Percentiles rank a stretch among this genome's conserved stretches.
phyloP scores from a whole-genome alignment of 495 filamentous ascomycete species.

The Chaetomium cochliodes region DNA sequence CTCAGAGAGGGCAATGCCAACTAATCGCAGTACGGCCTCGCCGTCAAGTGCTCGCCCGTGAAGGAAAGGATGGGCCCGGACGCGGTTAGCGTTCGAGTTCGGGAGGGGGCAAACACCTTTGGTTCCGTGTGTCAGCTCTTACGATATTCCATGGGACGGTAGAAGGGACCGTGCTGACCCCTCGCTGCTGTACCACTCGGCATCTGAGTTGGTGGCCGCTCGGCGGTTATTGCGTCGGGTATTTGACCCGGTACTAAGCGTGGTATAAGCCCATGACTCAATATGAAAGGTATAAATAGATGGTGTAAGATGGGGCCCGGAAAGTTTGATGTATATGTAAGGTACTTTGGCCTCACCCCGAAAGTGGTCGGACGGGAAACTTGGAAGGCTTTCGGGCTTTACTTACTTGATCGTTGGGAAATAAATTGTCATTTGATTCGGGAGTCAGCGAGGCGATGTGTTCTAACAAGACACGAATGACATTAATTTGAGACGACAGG shows the following conservation, averaged over 20 bases:
- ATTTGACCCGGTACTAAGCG: neutral
- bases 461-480: neutral
- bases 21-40: neutral
- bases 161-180: neutral
- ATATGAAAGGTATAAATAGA: neutral
- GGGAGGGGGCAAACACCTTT: too few relatives aligned
- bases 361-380: too few relatives aligned
- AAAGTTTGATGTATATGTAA: neutral
- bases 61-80: neutral
- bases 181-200: neutral
- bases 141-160: neutral
- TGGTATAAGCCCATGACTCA: neutral
- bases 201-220: neutral
- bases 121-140: neutral
- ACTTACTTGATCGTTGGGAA: too few relatives aligned
- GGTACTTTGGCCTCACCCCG: neutral
- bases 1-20: neutral
- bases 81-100: neutral
- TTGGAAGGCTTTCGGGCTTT: too few relatives aligned
- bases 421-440: too few relatives aligned
- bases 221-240: slow-evolving; percentile 5
- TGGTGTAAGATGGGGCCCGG: neutral
- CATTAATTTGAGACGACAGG: neutral
- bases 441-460: neutral
- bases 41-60: too few relatives aligned